These are phyloP conservation scores for Vigna angularis DNA, from an alignment of 306 rosid genomes.

Conservation along the genomic window DNA sequence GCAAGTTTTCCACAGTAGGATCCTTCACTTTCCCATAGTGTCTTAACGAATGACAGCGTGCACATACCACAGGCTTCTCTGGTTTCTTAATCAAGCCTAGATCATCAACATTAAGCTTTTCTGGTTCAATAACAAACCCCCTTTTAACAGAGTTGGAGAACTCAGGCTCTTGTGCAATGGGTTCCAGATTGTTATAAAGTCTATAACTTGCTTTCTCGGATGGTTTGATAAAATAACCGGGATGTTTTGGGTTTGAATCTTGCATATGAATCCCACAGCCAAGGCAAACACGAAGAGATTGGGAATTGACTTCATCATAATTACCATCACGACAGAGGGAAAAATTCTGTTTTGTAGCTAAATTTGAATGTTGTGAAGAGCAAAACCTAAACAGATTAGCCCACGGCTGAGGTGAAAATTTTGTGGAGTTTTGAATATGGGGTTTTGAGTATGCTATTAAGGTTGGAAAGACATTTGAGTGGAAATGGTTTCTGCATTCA, in stretches of 20 bases:
- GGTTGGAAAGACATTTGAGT: slow-evolving; percentile 5
- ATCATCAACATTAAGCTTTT: slow-evolving; percentile 39
- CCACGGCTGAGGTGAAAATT: slow-evolving; percentile 19
- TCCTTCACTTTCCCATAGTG: slow-evolving; percentile 93
- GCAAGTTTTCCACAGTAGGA: slow-evolving; percentile 78
- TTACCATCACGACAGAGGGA: slow-evolving; percentile 83
- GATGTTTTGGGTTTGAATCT: slow-evolving; percentile 66
- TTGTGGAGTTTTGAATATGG: slow-evolving; percentile 27
- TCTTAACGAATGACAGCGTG: slow-evolving; percentile 90
- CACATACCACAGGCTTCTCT: slow-evolving; percentile 81
- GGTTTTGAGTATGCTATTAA: slow-evolving; percentile 35
- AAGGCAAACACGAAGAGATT: slow-evolving; percentile 62
- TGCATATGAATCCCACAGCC: slow-evolving; percentile 97
- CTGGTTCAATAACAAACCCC: slow-evolving; percentile 67
- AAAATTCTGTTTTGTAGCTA: slow-evolving; percentile 39
- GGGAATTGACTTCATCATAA: slow-evolving; percentile 63
- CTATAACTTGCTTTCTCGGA: slow-evolving; percentile 66
- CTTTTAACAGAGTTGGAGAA: slow-evolving; percentile 70
- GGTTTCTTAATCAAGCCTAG: slow-evolving; percentile 39
- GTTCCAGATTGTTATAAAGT: slow-evolving; percentile 62
- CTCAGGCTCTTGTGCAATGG: slow-evolving; percentile 65
- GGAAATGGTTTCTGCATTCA: slow-evolving; percentile 25
- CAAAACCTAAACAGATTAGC: slow-evolving; percentile 39
- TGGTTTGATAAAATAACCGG: slow-evolving; percentile 87
- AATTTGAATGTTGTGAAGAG: slow-evolving; percentile 46